A percentile compares a stretch with the other conserved stretches of the same genome.
Evolutionary conservation across 169 alveolate genomes (phyloP).

Genomic region (Babesia bigemina): DNA sequence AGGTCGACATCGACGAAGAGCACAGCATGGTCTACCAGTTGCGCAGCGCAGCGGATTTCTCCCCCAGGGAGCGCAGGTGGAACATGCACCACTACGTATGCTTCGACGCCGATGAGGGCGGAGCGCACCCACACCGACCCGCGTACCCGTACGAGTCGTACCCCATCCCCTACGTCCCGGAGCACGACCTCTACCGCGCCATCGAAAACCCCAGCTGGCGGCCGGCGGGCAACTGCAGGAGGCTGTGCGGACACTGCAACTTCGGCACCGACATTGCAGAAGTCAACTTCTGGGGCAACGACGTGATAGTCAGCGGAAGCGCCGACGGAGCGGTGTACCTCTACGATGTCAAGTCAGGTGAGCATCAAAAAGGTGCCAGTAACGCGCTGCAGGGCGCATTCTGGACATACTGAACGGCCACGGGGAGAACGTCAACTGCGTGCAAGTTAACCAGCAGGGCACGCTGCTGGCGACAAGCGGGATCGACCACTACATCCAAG

Average conservation of each 20-base stretch:
- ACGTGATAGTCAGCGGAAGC: slow-evolving; percentile 63
- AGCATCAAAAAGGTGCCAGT: background rate
- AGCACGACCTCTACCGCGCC: slow-evolving; percentile 19
- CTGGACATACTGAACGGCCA: slow-evolving; percentile 62
- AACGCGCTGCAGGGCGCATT: slow-evolving; percentile 47
- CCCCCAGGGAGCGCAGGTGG: background rate
- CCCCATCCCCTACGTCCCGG: slow-evolving; percentile 3
- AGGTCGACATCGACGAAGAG: background rate
- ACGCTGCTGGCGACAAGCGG: slow-evolving; percentile 68
- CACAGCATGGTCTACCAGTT: background rate
- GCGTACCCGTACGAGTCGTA: background rate
- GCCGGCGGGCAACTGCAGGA: slow-evolving; percentile 7
- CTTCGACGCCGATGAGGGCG: slow-evolving; percentile 4
- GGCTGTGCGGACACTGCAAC: slow-evolving; percentile 69
- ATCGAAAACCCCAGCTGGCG: slow-evolving; percentile 29
- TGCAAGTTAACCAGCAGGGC: slow-evolving; percentile 70
- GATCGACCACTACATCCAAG: slow-evolving; percentile 55
- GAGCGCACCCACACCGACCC: background rate
- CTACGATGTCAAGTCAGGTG: slow-evolving; percentile 62
- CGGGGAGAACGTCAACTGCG: slow-evolving; percentile 65
- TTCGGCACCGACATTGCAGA: slow-evolving; percentile 68
- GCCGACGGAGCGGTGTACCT: slow-evolving; percentile 63
- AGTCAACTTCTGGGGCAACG: slow-evolving; percentile 69
- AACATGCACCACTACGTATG: slow-evolving; percentile 21
- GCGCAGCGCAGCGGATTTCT: background rate